phyloP scores from a whole-genome alignment of 306 rosid species.

The Rosa multiflora region DNA sequence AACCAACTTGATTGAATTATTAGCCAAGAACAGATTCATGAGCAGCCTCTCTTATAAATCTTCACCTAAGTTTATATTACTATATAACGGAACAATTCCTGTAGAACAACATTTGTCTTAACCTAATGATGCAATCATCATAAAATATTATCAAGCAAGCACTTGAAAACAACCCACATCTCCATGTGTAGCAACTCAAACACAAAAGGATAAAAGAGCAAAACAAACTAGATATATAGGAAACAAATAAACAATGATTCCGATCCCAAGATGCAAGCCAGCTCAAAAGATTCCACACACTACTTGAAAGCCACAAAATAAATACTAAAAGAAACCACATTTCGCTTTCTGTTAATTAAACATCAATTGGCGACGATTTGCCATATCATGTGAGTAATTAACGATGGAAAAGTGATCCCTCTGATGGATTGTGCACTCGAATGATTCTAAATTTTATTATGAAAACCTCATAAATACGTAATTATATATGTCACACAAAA shows the following conservation, averaged over 20 bases:
- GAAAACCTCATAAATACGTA: neutral
- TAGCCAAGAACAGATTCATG: too few species aligned
- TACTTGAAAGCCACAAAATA: neutral
- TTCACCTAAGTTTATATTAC: neutral
- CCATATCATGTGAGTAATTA: neutral
- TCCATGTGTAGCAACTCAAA: neutral
- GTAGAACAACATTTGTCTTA: neutral
- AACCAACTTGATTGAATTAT: too few species aligned
- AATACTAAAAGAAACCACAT: neutral
- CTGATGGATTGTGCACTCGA: neutral
- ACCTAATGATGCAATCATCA: neutral
- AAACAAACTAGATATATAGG: neutral
- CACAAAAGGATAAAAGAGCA: neutral
- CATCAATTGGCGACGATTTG: neutral
- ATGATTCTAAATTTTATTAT: neutral
- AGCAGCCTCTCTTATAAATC: neutral
- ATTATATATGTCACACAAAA: neutral
- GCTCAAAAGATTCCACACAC: conserved; percentile 18
- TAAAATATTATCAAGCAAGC: neutral
- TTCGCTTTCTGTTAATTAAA: conserved; percentile 2
- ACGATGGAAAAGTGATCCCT: neutral
- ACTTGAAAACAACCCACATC: neutral
- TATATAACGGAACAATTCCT: too few species aligned
- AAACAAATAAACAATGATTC: neutral
- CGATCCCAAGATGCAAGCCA: neutral